Base-by-base conservation (phyloP, 2,329 filamentous ascomycete genomes). In the Zymoseptoria tritici region DNA sequence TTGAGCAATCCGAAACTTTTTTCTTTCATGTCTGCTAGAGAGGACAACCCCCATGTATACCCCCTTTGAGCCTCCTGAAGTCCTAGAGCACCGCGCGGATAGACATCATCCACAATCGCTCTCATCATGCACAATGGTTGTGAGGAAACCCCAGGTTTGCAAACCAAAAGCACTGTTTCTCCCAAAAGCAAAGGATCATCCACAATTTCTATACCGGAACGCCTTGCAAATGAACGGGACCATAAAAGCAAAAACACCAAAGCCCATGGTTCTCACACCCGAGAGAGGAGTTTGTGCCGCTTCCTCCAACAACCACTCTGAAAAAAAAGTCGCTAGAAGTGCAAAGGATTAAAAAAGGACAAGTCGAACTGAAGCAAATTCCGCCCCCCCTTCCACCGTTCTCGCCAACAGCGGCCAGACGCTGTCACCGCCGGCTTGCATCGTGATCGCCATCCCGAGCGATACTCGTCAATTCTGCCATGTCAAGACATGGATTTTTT, bases 281-380 rank as follows among this genome's bases (percentile, higher is more conserved):
- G 21, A 52, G 24, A 26, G 24, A 52, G 50, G 9, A 52, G 24
- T 52, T 52, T 26, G 11, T 21, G 26, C 50, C 50, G 50, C 24
- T 52, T 22, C 50, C 50, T 26, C 24, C 50, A 16, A n/a, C 50
- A 22, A 52, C 24, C 50, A 52, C 50, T 46, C 36, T 8, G 26
- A 29, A 29, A 16, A n/a, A 42, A 46, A 19, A 53, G 24, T 55
- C 63, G 64, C 64, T 66, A 64, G 57, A 64, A 65, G 63, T 63
- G 64, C 64, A 66, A 62, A 36, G 61, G 42, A 60, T 58, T 62
- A 65, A 65, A 57, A 66, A 58, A 46, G 36, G 13, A 46, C 36
- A 46, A n/a, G 36, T 46, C 36, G 36, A 46, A 46, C 13, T 46
- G 36, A n/a, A 46, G 36, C 36, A 46, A 16, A 16, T 7, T 7